Conservation (phyloP, 495 filamentous ascomycete species). For the Pyronema omphalodes region DNA sequence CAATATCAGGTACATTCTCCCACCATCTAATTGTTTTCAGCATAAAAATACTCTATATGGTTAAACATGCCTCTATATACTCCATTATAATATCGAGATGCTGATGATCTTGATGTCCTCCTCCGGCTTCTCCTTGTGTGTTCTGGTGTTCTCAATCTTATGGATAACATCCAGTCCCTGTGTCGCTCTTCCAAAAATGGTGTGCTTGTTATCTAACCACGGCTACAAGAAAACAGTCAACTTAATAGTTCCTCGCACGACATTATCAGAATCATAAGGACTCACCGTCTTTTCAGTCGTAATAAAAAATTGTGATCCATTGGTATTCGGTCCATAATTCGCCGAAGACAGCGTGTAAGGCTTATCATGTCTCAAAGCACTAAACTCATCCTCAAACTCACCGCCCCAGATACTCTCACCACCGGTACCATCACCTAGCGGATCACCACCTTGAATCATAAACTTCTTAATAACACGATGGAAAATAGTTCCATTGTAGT, state of each 20-base stretch:
- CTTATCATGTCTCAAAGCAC: constrained; percentile 78
- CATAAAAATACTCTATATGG: not conserved
- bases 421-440: constrained; percentile 83
- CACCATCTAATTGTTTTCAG: too few relatives aligned
- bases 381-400: constrained; percentile 93
- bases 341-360: constrained; percentile 94
- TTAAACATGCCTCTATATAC: not conserved
- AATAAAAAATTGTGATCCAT: constrained; percentile 87
- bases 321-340: constrained; percentile 74
- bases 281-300: constrained; percentile 76
- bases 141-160: constrained; percentile 80
- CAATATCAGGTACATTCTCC: too few relatives aligned
- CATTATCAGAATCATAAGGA: constrained; percentile 15
- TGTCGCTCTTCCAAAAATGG: constrained; percentile 79
- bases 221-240: constrained; percentile 30
- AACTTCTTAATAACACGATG: constrained; percentile 95
- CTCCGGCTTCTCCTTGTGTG: constrained; percentile 90
- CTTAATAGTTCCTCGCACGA: not conserved
- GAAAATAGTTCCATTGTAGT: constrained; percentile 96
- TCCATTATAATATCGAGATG: constrained; percentile 43
- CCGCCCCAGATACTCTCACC: constrained; percentile 94
- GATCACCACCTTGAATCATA: constrained; percentile 93
- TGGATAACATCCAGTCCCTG: constrained; percentile 90
- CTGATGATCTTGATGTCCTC: constrained; percentile 96
- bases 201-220: constrained; percentile 94